These are phyloP conservation scores for Clavispora asparagi DNA, from an alignment of 805 yeast species.

Conservation along the genomic window DNA sequence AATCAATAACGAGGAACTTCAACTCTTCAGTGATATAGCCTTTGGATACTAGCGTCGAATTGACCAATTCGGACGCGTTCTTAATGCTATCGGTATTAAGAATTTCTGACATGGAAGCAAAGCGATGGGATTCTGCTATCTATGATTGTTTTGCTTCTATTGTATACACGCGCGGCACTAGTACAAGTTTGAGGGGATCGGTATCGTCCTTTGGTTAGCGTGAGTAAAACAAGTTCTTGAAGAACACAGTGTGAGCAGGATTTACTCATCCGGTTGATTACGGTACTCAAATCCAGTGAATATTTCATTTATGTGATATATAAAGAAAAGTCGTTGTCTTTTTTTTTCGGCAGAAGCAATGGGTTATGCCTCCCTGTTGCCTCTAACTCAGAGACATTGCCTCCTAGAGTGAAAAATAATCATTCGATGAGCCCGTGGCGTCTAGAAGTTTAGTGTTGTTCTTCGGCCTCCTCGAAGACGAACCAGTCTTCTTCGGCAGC, in stretches of 20 bases:
- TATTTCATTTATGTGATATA: not conserved
- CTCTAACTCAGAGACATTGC: not conserved
- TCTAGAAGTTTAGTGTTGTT: slow-evolving; percentile 38
- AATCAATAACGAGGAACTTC: slow-evolving; percentile 30
- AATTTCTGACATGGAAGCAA: slow-evolving; percentile 10
- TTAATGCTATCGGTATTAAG: slow-evolving; percentile 28
- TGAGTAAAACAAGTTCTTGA: too few species aligned
- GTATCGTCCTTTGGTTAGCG: too few species aligned
- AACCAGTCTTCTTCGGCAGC: slow-evolving; percentile 71
- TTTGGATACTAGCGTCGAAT: slow-evolving; percentile 28
- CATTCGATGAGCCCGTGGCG: not conserved
- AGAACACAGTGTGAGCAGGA: too few species aligned
- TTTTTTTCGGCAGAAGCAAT: not conserved
- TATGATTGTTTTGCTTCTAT: not conserved
- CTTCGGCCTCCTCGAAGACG: slow-evolving; percentile 68
- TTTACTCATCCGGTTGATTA: not conserved
- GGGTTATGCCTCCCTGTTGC: not conserved
- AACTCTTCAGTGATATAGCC: slow-evolving; percentile 30
- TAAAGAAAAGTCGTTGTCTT: not conserved
- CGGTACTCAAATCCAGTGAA: not conserved
- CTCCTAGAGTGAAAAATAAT: not conserved
- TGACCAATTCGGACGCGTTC: slow-evolving; percentile 34
- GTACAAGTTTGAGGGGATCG: too few species aligned
- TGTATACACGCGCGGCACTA: not conserved
- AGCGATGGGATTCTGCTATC: not conserved